Percentiles rank a stretch among this genome's conserved stretches.
Conservation (phyloP, 768 basidiomycete species). For the Podaxis carcinomalis region DNA sequence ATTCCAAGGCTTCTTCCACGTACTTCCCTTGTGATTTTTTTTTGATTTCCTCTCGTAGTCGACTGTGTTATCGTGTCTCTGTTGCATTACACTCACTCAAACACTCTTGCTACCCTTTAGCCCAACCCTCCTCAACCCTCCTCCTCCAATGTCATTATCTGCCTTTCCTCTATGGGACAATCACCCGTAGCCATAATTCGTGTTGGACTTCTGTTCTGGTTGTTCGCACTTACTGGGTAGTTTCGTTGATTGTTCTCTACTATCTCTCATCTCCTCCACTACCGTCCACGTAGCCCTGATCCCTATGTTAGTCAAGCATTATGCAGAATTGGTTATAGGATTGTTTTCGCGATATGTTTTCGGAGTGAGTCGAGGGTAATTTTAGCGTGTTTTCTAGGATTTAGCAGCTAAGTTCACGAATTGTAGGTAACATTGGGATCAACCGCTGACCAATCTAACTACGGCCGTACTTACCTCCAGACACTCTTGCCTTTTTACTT, state of each 20-base stretch:
- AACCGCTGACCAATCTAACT: no score
- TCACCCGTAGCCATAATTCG: neutral
- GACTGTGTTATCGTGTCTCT: conserved; percentile 8
- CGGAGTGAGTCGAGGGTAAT: neutral
- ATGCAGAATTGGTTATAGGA: conserved; percentile 9
- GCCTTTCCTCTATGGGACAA: neutral
- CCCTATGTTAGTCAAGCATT: conserved; percentile 7
- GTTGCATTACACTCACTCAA: conserved; percentile 2
- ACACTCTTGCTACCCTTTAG: neutral
- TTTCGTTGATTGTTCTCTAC: neutral
- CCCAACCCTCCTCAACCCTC: neutral
- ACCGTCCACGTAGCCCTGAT: neutral
- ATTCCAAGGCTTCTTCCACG: neutral
- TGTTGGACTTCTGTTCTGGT: neutral
- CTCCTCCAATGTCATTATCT: neutral
- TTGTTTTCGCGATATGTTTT: neutral
- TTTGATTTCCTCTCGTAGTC: neutral
- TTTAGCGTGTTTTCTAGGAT: no score
- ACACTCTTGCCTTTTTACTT: no score
- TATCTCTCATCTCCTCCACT: neutral
- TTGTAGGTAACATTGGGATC: no score
- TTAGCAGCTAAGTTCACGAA: no score
- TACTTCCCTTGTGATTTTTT: neutral
- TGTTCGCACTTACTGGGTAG: neutral
- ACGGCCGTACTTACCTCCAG: no score